phyloP scores from a whole-genome alignment of 2,329 filamentous ascomycete species.

The Nothopassalora personata region DNA sequence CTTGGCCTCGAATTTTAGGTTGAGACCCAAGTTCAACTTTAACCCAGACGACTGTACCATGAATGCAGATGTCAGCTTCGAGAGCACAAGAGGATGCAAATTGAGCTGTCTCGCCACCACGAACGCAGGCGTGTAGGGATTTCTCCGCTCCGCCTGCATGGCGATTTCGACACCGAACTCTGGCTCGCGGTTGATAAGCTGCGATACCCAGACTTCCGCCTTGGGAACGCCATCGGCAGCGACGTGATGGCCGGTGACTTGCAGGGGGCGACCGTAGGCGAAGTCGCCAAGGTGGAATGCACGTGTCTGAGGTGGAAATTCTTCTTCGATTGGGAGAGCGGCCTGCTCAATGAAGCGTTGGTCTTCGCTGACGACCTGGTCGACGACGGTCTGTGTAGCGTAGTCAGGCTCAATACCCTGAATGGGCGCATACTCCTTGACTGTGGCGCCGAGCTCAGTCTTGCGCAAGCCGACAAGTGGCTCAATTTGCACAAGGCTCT shows the following conservation, averaged over 20 bases:
- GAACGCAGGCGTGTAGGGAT: conserved; percentile 79
- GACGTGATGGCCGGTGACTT: conserved; percentile 64
- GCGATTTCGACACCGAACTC: conserved; percentile 79
- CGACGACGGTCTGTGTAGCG: conserved; percentile 85
- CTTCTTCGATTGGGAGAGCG: conserved; percentile 83
- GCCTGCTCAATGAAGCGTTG: conserved; percentile 85
- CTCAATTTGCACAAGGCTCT: conserved; percentile 85
- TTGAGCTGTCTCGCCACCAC: conserved; percentile 77
- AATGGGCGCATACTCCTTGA: conserved; percentile 89
- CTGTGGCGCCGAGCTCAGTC: conserved; percentile 80
- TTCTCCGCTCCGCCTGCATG: conserved; percentile 60
- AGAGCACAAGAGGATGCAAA: conserved; percentile 80
- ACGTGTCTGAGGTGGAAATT: conserved; percentile 76
- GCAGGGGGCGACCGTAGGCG: conserved; percentile 84
- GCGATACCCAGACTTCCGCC: conserved; percentile 72
- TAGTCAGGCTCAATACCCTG: conserved; percentile 83
- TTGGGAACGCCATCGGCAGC: conserved; percentile 59
- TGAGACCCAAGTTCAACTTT: conserved; percentile 84
- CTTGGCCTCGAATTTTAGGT: conserved; percentile 93
- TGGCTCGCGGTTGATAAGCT: conserved; percentile 64
- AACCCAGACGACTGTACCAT: conserved; percentile 75
- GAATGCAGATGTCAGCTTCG: conserved; percentile 94
- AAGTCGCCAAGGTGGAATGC: conserved; percentile 94
- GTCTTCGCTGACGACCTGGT: conserved; percentile 84
- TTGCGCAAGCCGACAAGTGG: conserved; percentile 88